Percentiles rank a stretch among this genome's conserved stretches.
Evolutionary conservation across 139 green algal species (phyloP).

Genomic region (Coelastrella sp.): DNA sequence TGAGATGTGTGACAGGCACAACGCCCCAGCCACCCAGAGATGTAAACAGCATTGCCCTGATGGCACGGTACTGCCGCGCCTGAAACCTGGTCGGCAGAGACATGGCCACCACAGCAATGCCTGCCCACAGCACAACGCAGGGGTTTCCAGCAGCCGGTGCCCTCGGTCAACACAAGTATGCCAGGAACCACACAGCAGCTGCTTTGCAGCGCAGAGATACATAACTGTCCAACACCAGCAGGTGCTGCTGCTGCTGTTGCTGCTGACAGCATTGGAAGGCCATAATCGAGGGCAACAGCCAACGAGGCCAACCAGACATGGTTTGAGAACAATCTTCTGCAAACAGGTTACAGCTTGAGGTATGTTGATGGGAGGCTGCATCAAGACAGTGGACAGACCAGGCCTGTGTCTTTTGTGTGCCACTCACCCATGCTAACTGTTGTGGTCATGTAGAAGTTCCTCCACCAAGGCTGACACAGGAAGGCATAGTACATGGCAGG

Average conservation of each 20-base stretch:
- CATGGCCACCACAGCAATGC: constrained; percentile 73
- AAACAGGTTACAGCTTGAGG: too few species aligned
- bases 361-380: too few species aligned
- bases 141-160: not conserved
- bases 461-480: constrained; percentile 81
- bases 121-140: constrained; percentile 50
- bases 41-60: constrained; percentile 82
- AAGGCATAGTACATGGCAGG: constrained; percentile 96
- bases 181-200: not conserved
- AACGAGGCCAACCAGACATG: too few species aligned
- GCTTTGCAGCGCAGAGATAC: not conserved
- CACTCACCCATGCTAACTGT: constrained; percentile 76
- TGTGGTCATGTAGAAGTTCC: constrained; percentile 83
- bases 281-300: too few species aligned
- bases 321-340: too few species aligned
- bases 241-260: not conserved
- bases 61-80: constrained; percentile 64
- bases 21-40: constrained; percentile 86
- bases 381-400: not conserved
- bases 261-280: not conserved
- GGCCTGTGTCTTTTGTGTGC: too few species aligned
- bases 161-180: not conserved
- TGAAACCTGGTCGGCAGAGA: constrained; percentile 82
- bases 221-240: not conserved
- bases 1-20: constrained; percentile 82